Conservation (phyloP, 352 stramenopile species). For the Phytophthora colocasiae region DNA sequence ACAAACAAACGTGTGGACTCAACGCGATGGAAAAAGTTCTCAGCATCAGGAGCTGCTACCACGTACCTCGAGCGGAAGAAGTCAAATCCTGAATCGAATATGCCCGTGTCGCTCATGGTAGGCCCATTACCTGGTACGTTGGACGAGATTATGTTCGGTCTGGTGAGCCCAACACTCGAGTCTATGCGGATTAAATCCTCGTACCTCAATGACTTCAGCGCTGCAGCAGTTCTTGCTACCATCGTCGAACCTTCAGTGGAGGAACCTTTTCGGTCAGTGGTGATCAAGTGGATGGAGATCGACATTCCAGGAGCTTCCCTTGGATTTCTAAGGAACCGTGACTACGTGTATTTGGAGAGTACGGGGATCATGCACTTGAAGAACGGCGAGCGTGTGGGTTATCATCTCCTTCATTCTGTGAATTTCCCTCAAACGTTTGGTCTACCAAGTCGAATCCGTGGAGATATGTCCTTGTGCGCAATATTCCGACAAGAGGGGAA, state of each 20-base stretch:
- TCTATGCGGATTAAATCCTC: conserved; percentile 28
- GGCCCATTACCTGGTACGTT: conserved; percentile 33
- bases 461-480: conserved; percentile 48
- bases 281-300: conserved; percentile 30
- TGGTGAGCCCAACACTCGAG: conserved; percentile 33
- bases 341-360: conserved; percentile 30
- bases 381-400: conserved; percentile 27
- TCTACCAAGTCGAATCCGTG: conserved; percentile 30
- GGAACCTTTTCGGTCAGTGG: conserved; percentile 38
- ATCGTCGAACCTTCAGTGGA: conserved; percentile 43
- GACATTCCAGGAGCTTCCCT: conserved; percentile 7
- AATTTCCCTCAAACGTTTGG: conserved; percentile 27
- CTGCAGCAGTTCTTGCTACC: conserved; percentile 46
- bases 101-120: conserved; percentile 27
- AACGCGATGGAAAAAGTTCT: conserved; percentile 23
- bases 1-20: conserved; percentile 16
- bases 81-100: conserved; percentile 17
- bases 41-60: background rate
- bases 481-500: conserved; percentile 31
- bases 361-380: conserved; percentile 9
- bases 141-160: conserved; percentile 45
- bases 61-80: conserved; percentile 21
- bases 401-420: conserved; percentile 30
- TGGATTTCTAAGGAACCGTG: conserved; percentile 25
- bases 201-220: conserved; percentile 27